Percentiles rank a stretch among this genome's conserved stretches.
Evolutionary conservation across 345 rosid genomes (phyloP).

Genomic region (Conringia planisiliqua): DNA sequence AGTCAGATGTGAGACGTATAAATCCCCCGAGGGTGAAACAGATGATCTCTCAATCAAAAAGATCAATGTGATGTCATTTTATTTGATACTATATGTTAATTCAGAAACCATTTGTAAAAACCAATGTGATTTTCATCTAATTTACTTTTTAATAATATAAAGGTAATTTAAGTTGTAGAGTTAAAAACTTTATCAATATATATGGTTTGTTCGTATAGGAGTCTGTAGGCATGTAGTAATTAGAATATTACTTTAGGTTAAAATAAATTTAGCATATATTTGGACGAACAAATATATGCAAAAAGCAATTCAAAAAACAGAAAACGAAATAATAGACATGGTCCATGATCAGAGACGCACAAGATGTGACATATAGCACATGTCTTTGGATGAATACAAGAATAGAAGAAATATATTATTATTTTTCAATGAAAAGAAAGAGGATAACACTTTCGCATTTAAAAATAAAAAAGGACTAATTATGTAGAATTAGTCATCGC

Average conservation of each 20-base stretch:
- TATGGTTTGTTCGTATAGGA: not conserved
- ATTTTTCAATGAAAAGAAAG: not conserved
- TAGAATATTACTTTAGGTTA: not conserved
- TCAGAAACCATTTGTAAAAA: not conserved
- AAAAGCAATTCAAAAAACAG: not conserved
- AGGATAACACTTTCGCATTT: not conserved
- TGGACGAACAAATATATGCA: not conserved
- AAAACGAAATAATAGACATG: not conserved
- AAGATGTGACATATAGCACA: not conserved
- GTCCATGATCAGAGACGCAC: not conserved
- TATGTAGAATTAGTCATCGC: not conserved
- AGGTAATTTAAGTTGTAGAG: not conserved
- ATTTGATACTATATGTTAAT: not conserved
- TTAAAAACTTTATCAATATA: not conserved
- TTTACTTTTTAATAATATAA: not conserved
- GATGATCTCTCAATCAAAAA: not conserved
- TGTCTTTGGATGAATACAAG: not conserved
- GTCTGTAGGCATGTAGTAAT: not conserved
- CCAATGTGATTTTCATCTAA: not conserved
- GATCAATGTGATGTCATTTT: not conserved
- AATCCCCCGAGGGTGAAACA: not conserved
- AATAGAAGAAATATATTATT: not conserved
- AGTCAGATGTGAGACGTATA: not conserved
- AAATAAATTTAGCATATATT: not conserved
- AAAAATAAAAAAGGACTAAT: not conserved